These are phyloP conservation scores for Amborella trichopoda DNA, from an alignment of 164 flowering plant genomes.

Conservation along the genomic window DNA sequence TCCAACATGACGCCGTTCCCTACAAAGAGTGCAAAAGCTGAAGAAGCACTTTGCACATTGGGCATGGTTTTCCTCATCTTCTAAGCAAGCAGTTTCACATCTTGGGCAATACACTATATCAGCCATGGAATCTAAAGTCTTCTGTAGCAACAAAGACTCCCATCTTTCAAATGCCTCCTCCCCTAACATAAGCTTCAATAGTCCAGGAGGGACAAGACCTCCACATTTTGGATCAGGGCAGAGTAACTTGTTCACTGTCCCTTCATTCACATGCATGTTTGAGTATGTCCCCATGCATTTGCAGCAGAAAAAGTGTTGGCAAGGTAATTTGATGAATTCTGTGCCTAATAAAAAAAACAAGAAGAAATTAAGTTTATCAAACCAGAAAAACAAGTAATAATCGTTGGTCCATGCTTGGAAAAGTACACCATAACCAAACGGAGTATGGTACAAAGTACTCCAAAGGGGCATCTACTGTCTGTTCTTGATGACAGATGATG, in stretches of 20 bases:
- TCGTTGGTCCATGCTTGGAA: no score
- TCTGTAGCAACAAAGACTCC: slow-evolving; percentile 73
- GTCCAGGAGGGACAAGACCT: slow-evolving; percentile 59
- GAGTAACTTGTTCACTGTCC: slow-evolving; percentile 54
- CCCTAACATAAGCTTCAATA: slow-evolving; percentile 58
- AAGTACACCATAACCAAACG: no score
- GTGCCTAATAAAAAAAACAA: slow-evolving; percentile 38
- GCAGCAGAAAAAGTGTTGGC: slow-evolving; percentile 77
- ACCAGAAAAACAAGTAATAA: no score
- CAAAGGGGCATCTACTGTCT: no score
- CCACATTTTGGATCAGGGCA: slow-evolving; percentile 72
- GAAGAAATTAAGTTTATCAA: no score
- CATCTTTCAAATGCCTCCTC: slow-evolving; percentile 73
- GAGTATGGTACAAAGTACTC: no score
- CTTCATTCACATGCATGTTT: slow-evolving; percentile 67
- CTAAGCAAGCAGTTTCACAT: slow-evolving; percentile 86
- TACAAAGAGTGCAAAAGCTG: slow-evolving; percentile 86
- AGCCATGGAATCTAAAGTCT: slow-evolving; percentile 78
- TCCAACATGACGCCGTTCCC: slow-evolving; percentile 79
- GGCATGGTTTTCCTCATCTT: slow-evolving; percentile 74
- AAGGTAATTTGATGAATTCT: slow-evolving; percentile 64
- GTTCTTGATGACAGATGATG: no score
- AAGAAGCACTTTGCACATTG: slow-evolving; percentile 81
- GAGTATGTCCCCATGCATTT: slow-evolving; percentile 77
- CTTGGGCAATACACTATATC: slow-evolving; percentile 85